Evolutionary conservation across 2,329 filamentous ascomycete species (phyloP), one percentile per base, ranked within the genome.

Genomic region (Karstenula rhodostoma): DNA sequence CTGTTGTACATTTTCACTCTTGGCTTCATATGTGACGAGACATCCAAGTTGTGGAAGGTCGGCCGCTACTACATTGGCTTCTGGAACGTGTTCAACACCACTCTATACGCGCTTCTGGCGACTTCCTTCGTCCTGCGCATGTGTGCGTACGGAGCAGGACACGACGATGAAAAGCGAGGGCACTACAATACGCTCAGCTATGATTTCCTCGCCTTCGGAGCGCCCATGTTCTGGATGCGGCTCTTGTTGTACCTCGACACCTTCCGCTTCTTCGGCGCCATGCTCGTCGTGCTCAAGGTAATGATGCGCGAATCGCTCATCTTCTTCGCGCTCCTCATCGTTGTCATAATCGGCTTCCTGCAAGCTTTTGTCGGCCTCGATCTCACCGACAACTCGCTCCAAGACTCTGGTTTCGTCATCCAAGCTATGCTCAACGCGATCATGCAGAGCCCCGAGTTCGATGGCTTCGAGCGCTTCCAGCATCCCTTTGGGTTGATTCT

Each of bases 181-280:
- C 79, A 86, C 44, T 92, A 89, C 77, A 97, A 96, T 76, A 84
- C 87, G 59, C 81, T 97, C 22, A 94, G 91, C 74, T 99, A 99
- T 80, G 96, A 97, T 78, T 93, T 98, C 75, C 82, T 99, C 25
- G 93, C 95, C 10, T 96, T 97, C 77, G 89, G 90, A 3, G 94
- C 95, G 0, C 95, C 95, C 0, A 92, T 99, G 91, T 98, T 99
- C 78, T 99, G 95, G 94, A 91, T 89, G 73, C 90, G 95, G 4
- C 84, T 99, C 60, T 81, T 99, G 63, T 86, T 99, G 7, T 99
- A 97, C 74, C 87, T 99, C 19, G 95, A 99, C 78, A 92, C 91
- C 0, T 87, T 96, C 84, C 89, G 92, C 57, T 99, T 99, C 83
- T 99, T 99, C 72, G 95, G 95, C 25, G 93, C 94, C 52, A 99